Percentiles rank a stretch among this genome's conserved stretches.
These are phyloP conservation scores for Fusarium sororula DNA, from an alignment of 2,329 filamentous ascomycete species.

Conservation along the genomic window DNA sequence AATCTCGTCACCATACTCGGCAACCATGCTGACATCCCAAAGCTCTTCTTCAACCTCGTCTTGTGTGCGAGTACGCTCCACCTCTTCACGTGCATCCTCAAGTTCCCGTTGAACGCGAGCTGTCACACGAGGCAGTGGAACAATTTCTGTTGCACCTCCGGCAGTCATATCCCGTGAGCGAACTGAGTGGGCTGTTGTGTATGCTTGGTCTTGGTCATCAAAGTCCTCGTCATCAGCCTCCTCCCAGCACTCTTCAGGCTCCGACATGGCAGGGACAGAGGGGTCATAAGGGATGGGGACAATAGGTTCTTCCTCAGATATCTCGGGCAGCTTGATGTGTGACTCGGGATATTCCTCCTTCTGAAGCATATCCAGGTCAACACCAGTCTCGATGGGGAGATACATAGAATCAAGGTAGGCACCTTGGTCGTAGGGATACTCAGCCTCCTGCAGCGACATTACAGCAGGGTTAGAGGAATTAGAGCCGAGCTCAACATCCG, in stretches of 20 bases:
- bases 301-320: conserved; percentile 44
- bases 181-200: conserved; percentile 79
- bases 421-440: conserved; percentile 38
- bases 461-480: conserved; percentile 17
- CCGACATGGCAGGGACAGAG: conserved; percentile 45
- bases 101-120: conserved; percentile 77
- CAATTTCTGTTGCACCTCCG: conserved; percentile 62
- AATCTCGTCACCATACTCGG: conserved; percentile 95
- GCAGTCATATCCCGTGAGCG: conserved; percentile 72
- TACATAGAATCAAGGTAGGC: conserved; percentile 44
- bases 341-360: conserved; percentile 38
- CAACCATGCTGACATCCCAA: conserved; percentile 97
- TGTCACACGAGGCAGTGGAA: conserved; percentile 75
- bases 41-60: conserved; percentile 89
- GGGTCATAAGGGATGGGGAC: conserved; percentile 34
- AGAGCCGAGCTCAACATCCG: conserved; percentile 23
- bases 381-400: conserved; percentile 38
- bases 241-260: conserved; percentile 77
- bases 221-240: conserved; percentile 79
- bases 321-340: conserved; percentile 44
- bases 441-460: conserved; percentile 25
- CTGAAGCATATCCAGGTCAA: conserved; percentile 36
- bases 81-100: conserved; percentile 68
- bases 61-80: conserved; percentile 72
- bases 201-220: conserved; percentile 71